Percentiles rank a stretch among this genome's conserved stretches.
Conservation (phyloP, 176 grass and related monocot species). For the Cenchrus fungigraminus region DNA sequence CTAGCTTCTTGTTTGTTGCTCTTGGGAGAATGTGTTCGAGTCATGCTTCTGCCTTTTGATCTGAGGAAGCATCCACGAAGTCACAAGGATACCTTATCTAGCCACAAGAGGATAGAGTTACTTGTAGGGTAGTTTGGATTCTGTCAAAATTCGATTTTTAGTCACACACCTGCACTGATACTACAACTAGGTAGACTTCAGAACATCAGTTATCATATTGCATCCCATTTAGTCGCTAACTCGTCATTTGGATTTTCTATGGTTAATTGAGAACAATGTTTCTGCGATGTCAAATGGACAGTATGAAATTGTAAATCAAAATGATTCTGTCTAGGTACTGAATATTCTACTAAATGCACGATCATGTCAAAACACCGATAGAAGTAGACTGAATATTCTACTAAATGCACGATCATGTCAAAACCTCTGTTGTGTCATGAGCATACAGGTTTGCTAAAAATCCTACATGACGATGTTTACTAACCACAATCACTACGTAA, state of each 20-base stretch:
- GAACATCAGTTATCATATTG: not conserved
- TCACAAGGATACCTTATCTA: not conserved
- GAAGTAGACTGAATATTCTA: constrained; percentile 9
- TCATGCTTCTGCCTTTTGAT: constrained; percentile 30
- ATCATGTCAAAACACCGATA: not conserved
- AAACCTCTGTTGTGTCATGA: not conserved
- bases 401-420: not conserved
- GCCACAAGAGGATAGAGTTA: constrained; percentile 30
- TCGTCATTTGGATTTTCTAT: not conserved
- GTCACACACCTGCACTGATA: not conserved
- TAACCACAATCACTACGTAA: not conserved
- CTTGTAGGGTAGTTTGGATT: constrained; percentile 5
- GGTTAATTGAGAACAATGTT: not conserved
- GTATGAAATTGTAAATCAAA: not conserved
- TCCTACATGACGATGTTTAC: not conserved
- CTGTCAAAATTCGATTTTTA: not conserved
- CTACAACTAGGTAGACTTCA: not conserved
- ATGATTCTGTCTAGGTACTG: not conserved
- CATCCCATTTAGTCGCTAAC: not conserved
- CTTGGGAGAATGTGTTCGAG: constrained; percentile 26
- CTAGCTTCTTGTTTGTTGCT: constrained; percentile 44
- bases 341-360: constrained; percentile 15
- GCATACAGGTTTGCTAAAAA: not conserved
- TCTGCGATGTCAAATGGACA: not conserved
- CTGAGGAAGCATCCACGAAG: constrained; percentile 45